Conservation (phyloP, 306 rosid genomes). For the Gillenia trifoliata region DNA sequence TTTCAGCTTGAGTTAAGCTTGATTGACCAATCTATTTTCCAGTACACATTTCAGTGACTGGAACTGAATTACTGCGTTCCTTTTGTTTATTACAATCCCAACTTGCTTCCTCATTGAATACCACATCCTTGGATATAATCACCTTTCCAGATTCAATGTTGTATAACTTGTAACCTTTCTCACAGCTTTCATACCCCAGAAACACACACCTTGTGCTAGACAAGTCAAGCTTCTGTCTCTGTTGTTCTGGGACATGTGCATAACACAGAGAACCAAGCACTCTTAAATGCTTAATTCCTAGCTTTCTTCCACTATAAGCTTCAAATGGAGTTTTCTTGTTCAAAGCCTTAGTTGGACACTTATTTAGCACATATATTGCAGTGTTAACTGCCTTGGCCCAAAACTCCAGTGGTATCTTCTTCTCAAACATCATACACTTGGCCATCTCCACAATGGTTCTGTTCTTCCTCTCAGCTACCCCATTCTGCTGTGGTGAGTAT, state of each 20-base stretch:
- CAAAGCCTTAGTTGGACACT: not conserved
- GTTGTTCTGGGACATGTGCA: not conserved
- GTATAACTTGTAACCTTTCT: not conserved
- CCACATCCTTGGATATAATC: no score
- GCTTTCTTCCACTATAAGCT: not conserved
- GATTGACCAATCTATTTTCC: not conserved
- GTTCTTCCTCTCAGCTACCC: not conserved
- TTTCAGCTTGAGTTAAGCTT: not conserved
- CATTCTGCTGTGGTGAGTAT: slow-evolving; percentile 3
- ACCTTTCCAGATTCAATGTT: no score
- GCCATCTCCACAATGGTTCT: not conserved
- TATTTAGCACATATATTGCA: not conserved
- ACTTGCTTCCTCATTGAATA: no score
- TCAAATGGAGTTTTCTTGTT: not conserved
- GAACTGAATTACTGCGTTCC: not conserved
- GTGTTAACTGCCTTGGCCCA: not conserved
- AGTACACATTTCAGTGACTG: not conserved
- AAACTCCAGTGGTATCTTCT: not conserved
- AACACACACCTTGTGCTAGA: not conserved
- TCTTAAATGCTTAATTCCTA: not conserved
- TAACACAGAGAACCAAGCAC: not conserved
- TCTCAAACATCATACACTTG: not conserved
- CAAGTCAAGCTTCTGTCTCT: not conserved
- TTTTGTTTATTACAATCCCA: not conserved
- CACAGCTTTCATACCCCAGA: not conserved